Evolutionary conservation across 768 basidiomycete species (phyloP), one percentile per base, ranked within the genome.

Genomic region (Termitomyces heimii): DNA sequence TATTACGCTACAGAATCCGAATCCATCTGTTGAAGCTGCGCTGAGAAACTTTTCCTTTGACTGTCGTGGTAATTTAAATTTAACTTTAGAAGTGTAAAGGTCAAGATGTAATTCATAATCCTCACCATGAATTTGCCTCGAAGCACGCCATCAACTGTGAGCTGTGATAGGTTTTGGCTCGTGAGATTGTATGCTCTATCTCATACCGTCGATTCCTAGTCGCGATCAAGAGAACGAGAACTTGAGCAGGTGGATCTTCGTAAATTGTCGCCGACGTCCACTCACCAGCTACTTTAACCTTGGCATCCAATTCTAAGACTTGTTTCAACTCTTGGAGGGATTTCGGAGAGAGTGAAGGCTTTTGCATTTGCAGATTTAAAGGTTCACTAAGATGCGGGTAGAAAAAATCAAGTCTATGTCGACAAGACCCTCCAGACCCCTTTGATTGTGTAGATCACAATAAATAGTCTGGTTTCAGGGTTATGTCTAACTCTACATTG

Each of bases 251-350:
- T 46, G 32, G 13, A 31, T n/a, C 14, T 26, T 13, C 7, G 8
- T 20, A 40, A 40, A n/a, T 40, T 40, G n/a, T 32, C 12, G 13
- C 29, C 20, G 20, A 40, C 32, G n/a, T 51, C 56, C 35, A 72
- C 84, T 60, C 52, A 92, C 94, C 94, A 53, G 93, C 95, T 31
- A 98, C 91, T 74, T 97, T 96, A 65, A 98, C 84, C 72, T 96
- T 97, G 67, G 73, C 81, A 68, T 95, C 92, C 78, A 3, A 35
- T 63, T 56, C 52, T 96, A 73, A 14, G 84, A 66, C 5, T 64
- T 37, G 42, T 57, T 77, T 70, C 53, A 97, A 77, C 6, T 90
- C 84, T 9, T 82, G 70, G 1, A 86, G 59, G 34, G 82, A 79
- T 39, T 71, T 55, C 1, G 61, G 63, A 22, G 54, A 37, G 8